Evolutionary conservation across 83 land plant genomes (phyloP).

Genomic region (Thuja plicata): DNA sequence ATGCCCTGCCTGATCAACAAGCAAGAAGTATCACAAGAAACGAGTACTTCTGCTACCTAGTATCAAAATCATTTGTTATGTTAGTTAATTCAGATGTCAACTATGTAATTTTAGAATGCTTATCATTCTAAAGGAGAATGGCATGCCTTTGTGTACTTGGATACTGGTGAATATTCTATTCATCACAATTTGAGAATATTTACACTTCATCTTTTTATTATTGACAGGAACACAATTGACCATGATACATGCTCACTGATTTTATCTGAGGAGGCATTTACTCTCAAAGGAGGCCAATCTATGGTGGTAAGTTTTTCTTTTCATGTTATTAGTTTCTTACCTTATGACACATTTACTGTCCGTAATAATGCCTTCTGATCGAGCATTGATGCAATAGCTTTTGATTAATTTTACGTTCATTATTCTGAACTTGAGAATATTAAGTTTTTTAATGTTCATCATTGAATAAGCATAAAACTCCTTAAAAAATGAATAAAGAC

Average conservation of each 20-base stretch:
- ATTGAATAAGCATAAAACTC: not conserved
- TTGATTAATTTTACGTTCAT: not conserved
- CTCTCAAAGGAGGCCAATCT: conserved; percentile 13
- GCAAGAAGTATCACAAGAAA: not conserved
- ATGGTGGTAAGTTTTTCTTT: not conserved
- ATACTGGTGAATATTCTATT: not conserved
- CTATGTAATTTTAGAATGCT: not conserved
- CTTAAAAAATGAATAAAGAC: not conserved
- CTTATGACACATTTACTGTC: not conserved
- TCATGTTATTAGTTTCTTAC: not conserved
- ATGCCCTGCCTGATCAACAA: not conserved
- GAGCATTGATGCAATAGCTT: not conserved
- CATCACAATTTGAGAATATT: not conserved
- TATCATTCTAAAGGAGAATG: not conserved
- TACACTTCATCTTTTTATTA: not conserved
- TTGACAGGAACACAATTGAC: conserved; percentile 3
- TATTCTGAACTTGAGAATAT: no score
- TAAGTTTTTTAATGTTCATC: not conserved
- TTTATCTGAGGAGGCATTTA: conserved; percentile 13
- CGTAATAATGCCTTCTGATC: not conserved
- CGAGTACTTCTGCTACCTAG: not conserved
- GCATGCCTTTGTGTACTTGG: not conserved
- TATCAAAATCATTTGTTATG: not conserved
- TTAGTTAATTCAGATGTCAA: not conserved
- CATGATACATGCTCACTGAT: not conserved